Evolutionary conservation across 176 grass and related monocot species (phyloP).

Genomic region (Stipa capillata): DNA sequence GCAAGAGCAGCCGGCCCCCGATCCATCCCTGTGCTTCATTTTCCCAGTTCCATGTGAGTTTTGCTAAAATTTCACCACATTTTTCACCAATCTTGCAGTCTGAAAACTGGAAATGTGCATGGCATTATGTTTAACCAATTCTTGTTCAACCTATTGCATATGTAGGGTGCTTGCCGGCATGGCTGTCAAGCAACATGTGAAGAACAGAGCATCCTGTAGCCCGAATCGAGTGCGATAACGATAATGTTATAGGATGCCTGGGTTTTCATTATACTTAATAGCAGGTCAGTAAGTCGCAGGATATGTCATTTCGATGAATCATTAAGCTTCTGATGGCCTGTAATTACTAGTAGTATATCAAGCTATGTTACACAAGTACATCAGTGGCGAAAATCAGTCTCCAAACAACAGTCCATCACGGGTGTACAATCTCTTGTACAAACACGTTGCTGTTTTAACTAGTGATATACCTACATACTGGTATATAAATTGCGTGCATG

Average conservation of each 20-base stretch:
- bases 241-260: not conserved
- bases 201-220: not conserved
- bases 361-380: no score
- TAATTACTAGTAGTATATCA: not conserved
- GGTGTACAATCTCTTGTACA: no score
- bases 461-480: no score
- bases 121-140: not conserved
- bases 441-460: no score
- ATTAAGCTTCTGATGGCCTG: not conserved
- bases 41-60: conserved; percentile 49
- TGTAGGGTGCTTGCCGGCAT: conserved; percentile 35
- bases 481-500: no score
- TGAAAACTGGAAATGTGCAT: not conserved
- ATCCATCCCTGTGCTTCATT: conserved; percentile 21
- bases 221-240: no score
- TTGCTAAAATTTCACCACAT: no score
- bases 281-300: not conserved
- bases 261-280: not conserved
- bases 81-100: not conserved
- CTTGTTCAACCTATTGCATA: not conserved
- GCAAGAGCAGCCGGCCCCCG: not conserved
- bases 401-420: no score
- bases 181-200: conserved; percentile 36
- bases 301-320: not conserved
- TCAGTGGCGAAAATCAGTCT: not conserved